These are phyloP conservation scores for Rhodofomes roseus DNA, from an alignment of 1,284 basidiomycete genomes.

Conservation along the genomic window DNA sequence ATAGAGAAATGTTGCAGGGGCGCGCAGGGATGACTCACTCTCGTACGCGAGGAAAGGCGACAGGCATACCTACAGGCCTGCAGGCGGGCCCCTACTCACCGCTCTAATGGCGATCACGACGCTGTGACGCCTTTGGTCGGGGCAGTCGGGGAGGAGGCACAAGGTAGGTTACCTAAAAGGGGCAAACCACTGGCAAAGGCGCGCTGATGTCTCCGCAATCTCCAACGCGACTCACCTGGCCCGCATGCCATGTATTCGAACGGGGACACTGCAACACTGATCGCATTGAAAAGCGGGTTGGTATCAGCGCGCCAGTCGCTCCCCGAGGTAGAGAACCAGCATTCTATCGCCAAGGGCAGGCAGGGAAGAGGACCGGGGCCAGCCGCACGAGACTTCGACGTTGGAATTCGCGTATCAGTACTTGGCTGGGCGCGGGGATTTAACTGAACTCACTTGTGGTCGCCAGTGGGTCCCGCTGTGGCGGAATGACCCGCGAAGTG, in stretches of 20 bases:
- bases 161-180: not conserved
- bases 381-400: not conserved
- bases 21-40: not conserved
- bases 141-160: not conserved
- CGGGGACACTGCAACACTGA: not conserved
- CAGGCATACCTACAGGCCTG: not conserved
- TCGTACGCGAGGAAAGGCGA: not conserved
- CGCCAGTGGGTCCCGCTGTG: conserved; percentile 1
- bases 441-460: conserved; percentile 1
- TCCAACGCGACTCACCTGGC: not conserved
- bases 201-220: not conserved
- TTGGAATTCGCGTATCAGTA: not conserved
- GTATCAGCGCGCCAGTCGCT: not conserved
- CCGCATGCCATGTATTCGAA: not conserved
- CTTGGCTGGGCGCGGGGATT: not conserved
- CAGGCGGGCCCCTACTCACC: not conserved
- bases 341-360: not conserved
- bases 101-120: not conserved
- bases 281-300: not conserved
- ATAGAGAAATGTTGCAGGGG: not conserved
- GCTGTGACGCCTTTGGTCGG: not conserved
- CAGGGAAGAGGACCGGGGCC: not conserved
- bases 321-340: not conserved
- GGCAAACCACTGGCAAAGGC: not conserved
- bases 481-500: not conserved